Evolutionary conservation across 2,329 filamentous ascomycete species (phyloP).

Genomic region (Nothophoma quercina): DNA sequence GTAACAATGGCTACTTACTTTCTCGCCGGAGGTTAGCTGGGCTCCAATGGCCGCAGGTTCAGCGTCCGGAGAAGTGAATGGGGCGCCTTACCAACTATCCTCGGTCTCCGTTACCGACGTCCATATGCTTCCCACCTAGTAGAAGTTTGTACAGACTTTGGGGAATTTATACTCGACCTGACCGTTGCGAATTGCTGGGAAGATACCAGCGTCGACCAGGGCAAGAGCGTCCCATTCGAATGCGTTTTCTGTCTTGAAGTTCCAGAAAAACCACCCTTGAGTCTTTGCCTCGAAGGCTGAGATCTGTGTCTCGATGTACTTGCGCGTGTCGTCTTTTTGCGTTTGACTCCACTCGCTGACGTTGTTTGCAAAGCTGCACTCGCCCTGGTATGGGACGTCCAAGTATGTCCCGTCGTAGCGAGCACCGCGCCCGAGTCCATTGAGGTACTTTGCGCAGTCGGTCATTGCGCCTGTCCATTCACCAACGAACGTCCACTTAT

Average conservation of each 20-base stretch:
- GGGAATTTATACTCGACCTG: conserved; percentile 33
- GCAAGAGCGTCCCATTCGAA: conserved; percentile 63
- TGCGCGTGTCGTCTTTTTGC: conserved; percentile 56
- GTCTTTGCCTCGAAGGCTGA: conserved; percentile 59
- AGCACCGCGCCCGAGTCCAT: conserved; percentile 66
- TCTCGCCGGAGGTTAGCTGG: background rate
- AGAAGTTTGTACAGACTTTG: conserved; percentile 25
- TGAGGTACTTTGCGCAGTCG: conserved; percentile 61
- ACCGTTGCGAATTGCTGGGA: conserved; percentile 49
- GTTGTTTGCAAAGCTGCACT: conserved; percentile 61
- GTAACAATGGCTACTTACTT: conserved; percentile 9
- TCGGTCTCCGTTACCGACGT: background rate
- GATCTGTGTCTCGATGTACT: conserved; percentile 64
- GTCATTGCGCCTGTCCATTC: conserved; percentile 76
- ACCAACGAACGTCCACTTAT: conserved; percentile 71
- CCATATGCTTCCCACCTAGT: conserved; percentile 1
- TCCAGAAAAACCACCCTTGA: conserved; percentile 64
- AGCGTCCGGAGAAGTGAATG: too few relatives aligned
- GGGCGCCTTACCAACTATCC: background rate
- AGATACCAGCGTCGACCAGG: conserved; percentile 60
- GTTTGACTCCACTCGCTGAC: conserved; percentile 57
- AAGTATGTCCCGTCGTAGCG: conserved; percentile 66
- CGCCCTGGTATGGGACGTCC: conserved; percentile 59
- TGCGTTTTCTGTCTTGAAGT: conserved; percentile 64
- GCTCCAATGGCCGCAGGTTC: too few relatives aligned